Percentiles rank a stretch among this genome's conserved stretches.
These are phyloP conservation scores for Abrus pulchellus DNA, from an alignment of 306 rosid genomes.

Conservation along the genomic window DNA sequence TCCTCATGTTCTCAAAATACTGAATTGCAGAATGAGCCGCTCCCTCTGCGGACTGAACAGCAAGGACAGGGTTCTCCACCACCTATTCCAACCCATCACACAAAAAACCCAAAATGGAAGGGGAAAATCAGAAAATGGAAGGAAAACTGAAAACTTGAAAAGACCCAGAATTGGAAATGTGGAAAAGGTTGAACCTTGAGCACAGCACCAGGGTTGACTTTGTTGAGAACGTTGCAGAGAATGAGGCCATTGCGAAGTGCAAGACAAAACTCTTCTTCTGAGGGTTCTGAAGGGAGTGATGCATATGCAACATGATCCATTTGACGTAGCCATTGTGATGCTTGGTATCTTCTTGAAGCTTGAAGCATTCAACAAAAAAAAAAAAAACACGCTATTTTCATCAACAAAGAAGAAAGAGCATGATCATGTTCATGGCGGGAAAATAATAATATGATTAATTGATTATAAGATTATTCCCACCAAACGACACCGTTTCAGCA, in stretches of 20 bases:
- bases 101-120: not conserved
- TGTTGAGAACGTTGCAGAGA: slow-evolving; percentile 98
- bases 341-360: slow-evolving; percentile 87
- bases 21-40: slow-evolving; percentile 99
- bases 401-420: not conserved
- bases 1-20: slow-evolving; percentile 95
- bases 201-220: slow-evolving; percentile 94
- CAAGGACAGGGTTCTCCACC: slow-evolving; percentile 80
- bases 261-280: slow-evolving; percentile 85
- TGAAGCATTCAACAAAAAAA: slow-evolving; percentile 35
- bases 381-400: not conserved
- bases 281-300: slow-evolving; percentile 71
- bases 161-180: not conserved
- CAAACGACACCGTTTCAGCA: not conserved
- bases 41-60: slow-evolving; percentile 80
- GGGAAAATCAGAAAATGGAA: not conserved
- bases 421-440: not conserved
- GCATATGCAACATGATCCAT: slow-evolving; percentile 83
- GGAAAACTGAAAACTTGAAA: not conserved
- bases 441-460: not conserved
- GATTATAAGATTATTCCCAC: not conserved
- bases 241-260: slow-evolving; percentile 94
- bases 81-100: slow-evolving; percentile 56
- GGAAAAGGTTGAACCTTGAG: slow-evolving; percentile 61
- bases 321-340: slow-evolving; percentile 87